phyloP scores from a whole-genome alignment of 2,329 filamentous ascomycete species.

The Tolypocladium tropicale region DNA sequence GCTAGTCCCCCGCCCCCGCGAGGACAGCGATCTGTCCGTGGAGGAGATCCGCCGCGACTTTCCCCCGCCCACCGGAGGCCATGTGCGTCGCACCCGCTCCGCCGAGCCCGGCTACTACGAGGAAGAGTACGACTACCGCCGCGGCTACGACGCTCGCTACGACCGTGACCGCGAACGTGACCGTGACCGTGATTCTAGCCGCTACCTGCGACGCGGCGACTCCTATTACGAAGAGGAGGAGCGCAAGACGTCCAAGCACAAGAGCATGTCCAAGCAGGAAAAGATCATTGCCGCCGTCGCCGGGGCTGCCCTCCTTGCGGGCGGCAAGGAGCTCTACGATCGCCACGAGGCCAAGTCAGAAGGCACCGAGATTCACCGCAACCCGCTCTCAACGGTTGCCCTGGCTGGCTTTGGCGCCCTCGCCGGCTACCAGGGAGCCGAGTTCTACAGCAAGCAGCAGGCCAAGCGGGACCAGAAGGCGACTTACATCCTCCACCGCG shows the following conservation, averaged over 20 bases:
- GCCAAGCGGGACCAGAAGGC: conserved; percentile 47
- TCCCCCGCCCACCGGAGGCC: conserved; percentile 52
- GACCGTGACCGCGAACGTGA: conserved; percentile 20
- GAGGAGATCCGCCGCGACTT: conserved; percentile 83
- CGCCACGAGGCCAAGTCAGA: conserved; percentile 47
- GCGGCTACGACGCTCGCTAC: conserved; percentile 38
- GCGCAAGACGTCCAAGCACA: conserved; percentile 30
- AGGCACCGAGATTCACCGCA: conserved; percentile 41
- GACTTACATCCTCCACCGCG: conserved; percentile 41
- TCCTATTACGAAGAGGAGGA: conserved; percentile 50
- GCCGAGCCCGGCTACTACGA: conserved; percentile 51
- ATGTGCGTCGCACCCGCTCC: conserved; percentile 52
- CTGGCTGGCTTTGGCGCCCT: conserved; percentile 54
- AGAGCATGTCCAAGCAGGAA: conserved; percentile 47
- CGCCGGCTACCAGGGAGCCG: conserved; percentile 53
- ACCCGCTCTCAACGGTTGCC: conserved; percentile 48
- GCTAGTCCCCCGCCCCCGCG: conserved; percentile 48
- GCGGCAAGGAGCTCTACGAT: conserved; percentile 57
- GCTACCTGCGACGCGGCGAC: conserved; percentile 38
- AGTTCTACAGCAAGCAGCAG: conserved; percentile 51
- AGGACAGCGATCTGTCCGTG: conserved; percentile 64
- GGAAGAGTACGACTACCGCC: conserved; percentile 35
- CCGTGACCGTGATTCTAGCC: conserved; percentile 27
- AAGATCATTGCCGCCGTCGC: conserved; percentile 58
- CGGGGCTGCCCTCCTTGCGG: conserved; percentile 53